Evolutionary conservation across 768 basidiomycete genomes (phyloP).

Genomic region (Kwoniella sp.): DNA sequence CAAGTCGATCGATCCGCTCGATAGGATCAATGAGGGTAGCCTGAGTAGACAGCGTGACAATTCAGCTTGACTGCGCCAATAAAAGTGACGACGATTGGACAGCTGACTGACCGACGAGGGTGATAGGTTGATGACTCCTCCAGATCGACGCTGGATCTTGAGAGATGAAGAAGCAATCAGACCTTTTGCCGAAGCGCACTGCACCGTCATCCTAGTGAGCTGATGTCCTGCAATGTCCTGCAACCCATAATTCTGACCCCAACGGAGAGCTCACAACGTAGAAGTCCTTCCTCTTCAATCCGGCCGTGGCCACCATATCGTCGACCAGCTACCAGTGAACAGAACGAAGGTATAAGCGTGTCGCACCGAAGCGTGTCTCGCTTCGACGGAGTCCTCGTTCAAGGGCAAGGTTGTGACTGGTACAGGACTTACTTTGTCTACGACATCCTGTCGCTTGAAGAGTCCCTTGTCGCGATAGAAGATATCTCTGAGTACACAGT

Average conservation of each 20-base stretch:
- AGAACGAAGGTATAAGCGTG: too few species aligned
- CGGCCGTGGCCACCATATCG: conserved; percentile 81
- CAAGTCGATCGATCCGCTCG: conserved; percentile 69
- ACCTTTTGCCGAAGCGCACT: conserved; percentile 90
- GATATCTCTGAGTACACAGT: conserved; percentile 80
- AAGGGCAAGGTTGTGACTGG: too few species aligned
- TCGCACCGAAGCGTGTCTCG: too few species aligned
- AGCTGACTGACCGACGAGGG: conserved; percentile 22
- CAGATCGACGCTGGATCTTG: conserved; percentile 63
- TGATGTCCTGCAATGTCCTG: too few species aligned
- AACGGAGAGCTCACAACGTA: conserved; percentile 65
- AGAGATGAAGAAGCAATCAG: conserved; percentile 73
- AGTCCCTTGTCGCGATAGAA: conserved; percentile 81
- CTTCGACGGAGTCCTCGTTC: too few species aligned
- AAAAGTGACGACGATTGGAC: conserved; percentile 6
- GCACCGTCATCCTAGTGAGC: not conserved
- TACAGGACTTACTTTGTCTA: conserved; percentile 72
- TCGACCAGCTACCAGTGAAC: conserved; percentile 95
- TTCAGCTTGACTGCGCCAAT: conserved; percentile 5
- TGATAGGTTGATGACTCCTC: conserved; percentile 57
- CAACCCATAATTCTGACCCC: not conserved
- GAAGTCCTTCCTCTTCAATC: conserved; percentile 71
- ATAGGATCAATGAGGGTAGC: conserved; percentile 74
- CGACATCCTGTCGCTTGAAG: conserved; percentile 74
- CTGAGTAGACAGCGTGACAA: conserved; percentile 56